phyloP scores from a whole-genome alignment of 805 yeast species.

The Yamadazyma takamatsuzukensis region DNA sequence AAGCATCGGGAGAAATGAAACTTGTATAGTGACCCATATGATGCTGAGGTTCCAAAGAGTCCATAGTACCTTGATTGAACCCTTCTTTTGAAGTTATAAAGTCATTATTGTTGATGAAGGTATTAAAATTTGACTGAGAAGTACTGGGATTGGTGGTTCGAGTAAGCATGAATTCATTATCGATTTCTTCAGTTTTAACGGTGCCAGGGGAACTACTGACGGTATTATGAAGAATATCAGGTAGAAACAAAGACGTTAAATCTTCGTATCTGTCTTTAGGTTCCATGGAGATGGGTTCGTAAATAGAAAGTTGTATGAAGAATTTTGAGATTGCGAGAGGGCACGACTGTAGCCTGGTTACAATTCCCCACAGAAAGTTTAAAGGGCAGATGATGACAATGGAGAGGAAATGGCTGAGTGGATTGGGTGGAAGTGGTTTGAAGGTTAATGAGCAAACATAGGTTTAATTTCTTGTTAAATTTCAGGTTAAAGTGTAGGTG shows the following conservation, averaged over 20 bases:
- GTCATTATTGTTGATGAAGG: slow-evolving; percentile 20
- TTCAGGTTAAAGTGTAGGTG: no score
- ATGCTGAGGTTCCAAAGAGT: slow-evolving; percentile 6
- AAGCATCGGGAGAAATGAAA: slow-evolving; percentile 22
- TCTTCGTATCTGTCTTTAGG: slow-evolving; percentile 34
- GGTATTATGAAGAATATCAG: slow-evolving; percentile 37
- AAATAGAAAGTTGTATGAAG: no score
- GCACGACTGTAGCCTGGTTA: no score
- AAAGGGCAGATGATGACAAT: no score
- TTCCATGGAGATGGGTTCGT: no score
- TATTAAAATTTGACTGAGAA: slow-evolving; percentile 13
- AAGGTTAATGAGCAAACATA: no score
- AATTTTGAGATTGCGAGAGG: no score
- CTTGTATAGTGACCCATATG: slow-evolving; percentile 27
- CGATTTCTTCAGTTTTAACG: slow-evolving; percentile 4
- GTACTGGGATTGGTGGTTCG: slow-evolving; percentile 4
- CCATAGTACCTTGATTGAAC: neutral
- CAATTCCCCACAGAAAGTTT: no score
- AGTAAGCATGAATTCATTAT: slow-evolving; percentile 1
- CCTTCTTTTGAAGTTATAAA: slow-evolving; percentile 10
- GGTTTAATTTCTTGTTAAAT: no score
- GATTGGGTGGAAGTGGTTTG: no score
- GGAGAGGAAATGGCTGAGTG: no score
- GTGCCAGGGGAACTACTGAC: no score
- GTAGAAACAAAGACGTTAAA: slow-evolving; percentile 38